These are phyloP conservation scores for Paragyromitra xinjiangensis DNA, from an alignment of 495 filamentous ascomycete genomes.

Conservation along the genomic window DNA sequence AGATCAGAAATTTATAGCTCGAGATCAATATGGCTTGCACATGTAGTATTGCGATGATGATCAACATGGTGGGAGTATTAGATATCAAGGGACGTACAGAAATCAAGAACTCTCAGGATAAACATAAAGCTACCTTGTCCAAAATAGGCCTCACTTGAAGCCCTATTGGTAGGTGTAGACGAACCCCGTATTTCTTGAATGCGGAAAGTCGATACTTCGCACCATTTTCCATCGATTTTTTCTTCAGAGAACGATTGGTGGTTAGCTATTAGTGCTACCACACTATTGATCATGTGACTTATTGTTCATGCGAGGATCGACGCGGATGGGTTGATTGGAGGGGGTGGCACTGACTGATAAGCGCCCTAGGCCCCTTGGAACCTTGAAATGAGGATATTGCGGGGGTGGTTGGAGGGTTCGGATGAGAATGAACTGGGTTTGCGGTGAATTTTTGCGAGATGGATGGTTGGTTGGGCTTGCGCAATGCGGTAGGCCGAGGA, in stretches of 20 bases:
- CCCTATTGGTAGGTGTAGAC: constrained; percentile 6
- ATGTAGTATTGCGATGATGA: not conserved
- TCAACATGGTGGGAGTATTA: not conserved
- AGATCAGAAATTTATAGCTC: constrained; percentile 10
- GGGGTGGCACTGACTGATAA: constrained; percentile 31
- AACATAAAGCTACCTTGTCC: not conserved
- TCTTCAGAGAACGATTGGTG: not conserved
- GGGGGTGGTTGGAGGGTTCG: constrained; percentile 21
- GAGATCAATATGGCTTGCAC: not conserved
- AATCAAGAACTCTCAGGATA: not conserved
- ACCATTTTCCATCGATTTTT: not conserved
- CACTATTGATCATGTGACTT: constrained; percentile 43
- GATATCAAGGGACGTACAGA: constrained; percentile 3
- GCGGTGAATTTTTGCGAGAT: constrained; percentile 1
- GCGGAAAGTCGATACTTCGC: constrained; percentile 28
- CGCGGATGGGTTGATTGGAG: constrained; percentile 15
- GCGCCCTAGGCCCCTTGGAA: constrained; percentile 11
- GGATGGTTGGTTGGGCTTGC: constrained; percentile 32
- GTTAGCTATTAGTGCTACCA: constrained; percentile 10
- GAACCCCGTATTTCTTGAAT: constrained; percentile 22
- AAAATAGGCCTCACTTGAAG: constrained; percentile 18
- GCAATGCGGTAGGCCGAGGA: constrained; percentile 10
- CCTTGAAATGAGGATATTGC: constrained; percentile 2
- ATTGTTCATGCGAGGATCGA: constrained; percentile 44
- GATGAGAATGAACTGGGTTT: not conserved